Evolutionary conservation across 495 filamentous ascomycete species (phyloP).

Genomic region (Astrothelium subdiscretum): DNA sequence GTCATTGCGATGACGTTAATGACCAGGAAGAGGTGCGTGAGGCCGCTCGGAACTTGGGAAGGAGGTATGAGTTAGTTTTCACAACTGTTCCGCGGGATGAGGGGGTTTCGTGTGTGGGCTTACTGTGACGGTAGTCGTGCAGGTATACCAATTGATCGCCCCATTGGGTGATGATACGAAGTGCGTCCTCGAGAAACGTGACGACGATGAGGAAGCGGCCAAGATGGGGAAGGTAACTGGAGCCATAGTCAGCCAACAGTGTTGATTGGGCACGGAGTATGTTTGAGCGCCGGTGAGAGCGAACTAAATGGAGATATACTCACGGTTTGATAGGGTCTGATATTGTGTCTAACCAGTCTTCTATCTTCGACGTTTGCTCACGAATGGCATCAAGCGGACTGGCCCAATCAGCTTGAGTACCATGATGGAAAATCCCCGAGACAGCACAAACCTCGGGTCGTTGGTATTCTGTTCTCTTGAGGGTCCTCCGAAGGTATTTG

Average conservation of each 20-base stretch:
- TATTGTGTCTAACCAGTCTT: conserved; percentile 81
- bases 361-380: conserved; percentile 94
- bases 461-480: conserved; percentile 48
- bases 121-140: conserved; percentile 88
- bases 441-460: conserved; percentile 43
- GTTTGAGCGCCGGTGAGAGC: too few relatives aligned
- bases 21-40: conserved; percentile 91
- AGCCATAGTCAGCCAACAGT: neutral
- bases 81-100: conserved; percentile 4
- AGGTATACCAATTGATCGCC: conserved; percentile 88
- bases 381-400: conserved; percentile 81
- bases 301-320: conserved; percentile 28
- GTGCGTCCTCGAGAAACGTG: conserved; percentile 92
- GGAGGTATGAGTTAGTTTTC: conserved; percentile 3
- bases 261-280: too few relatives aligned
- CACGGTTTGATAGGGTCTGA: conserved; percentile 94
- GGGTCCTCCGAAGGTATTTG: conserved; percentile 37
- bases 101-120: conserved; percentile 18
- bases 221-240: conserved; percentile 84
- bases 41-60: conserved; percentile 63
- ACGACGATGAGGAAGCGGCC: conserved; percentile 96
- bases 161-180: conserved; percentile 98
- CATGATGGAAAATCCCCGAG: neutral
- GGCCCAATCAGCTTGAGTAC: neutral
- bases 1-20: conserved; percentile 84